Evolutionary conservation across 768 basidiomycete genomes (phyloP).

Genomic region (Termitomyces sp.): DNA sequence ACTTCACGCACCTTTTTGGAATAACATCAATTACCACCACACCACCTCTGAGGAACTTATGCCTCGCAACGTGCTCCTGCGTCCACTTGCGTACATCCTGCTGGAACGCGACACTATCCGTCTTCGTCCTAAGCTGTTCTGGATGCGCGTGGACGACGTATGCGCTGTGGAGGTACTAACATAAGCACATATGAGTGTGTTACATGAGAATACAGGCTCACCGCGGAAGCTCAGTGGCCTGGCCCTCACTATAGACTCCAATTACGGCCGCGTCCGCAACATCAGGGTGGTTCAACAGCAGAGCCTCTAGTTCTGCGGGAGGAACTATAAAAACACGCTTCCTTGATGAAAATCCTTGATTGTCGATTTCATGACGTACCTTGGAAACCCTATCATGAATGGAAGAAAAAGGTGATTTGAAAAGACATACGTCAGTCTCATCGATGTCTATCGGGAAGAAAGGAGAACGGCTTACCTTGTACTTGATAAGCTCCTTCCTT

Average conservation of each 20-base stretch:
- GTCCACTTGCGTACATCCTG: slow-evolving; percentile 62
- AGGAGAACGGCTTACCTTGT: slow-evolving; percentile 39
- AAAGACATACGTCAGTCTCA: background rate
- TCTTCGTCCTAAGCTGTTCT: slow-evolving; percentile 25
- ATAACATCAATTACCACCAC: slow-evolving; percentile 57
- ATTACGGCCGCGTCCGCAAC: slow-evolving; percentile 81
- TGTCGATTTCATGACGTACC: slow-evolving; percentile 30
- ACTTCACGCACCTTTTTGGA: slow-evolving; percentile 58
- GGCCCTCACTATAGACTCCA: slow-evolving; percentile 57
- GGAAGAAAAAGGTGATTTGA: background rate
- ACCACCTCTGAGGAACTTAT: slow-evolving; percentile 79
- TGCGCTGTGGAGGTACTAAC: slow-evolving; percentile 33
- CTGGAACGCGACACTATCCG: slow-evolving; percentile 39
- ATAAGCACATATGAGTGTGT: background rate
- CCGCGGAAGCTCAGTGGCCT: slow-evolving; percentile 83
- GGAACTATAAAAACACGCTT: slow-evolving; percentile 46
- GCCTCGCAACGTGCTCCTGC: slow-evolving; percentile 58
- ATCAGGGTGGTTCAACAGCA: slow-evolving; percentile 69
- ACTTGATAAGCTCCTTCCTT: slow-evolving; percentile 72
- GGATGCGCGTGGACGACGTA: slow-evolving; percentile 54
- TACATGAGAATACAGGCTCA: slow-evolving; percentile 18
- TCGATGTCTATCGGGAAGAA: background rate
- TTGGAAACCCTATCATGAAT: slow-evolving; percentile 61
- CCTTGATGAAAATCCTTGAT: background rate
- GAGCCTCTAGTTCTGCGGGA: slow-evolving; percentile 79